These are phyloP conservation scores for Populus ilicifolia DNA, from an alignment of 345 rosid genomes.

Conservation along the genomic window DNA sequence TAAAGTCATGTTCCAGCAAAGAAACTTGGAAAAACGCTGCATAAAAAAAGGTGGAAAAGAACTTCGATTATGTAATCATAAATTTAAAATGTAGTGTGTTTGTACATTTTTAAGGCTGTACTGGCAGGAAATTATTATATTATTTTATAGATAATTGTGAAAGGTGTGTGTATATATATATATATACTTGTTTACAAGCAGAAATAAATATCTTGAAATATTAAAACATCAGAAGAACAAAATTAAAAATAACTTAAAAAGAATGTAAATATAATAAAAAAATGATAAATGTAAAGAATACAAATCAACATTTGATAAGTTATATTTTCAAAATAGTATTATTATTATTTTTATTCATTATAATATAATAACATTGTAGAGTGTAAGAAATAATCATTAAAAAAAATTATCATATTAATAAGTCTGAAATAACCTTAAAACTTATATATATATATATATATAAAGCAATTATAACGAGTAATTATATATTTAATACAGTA, in stretches of 20 bases:
- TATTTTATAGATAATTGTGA: not conserved
- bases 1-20: not conserved
- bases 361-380: no score
- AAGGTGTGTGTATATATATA: not conserved
- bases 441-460: no score
- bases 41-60: no score
- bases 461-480: accelerated
- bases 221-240: no score
- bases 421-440: not conserved
- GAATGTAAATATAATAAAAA: no score
- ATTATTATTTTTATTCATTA: no score
- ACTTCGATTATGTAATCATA: no score
- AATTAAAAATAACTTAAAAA: no score
- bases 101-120: no score
- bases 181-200: not conserved
- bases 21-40: no score
- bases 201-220: no score
- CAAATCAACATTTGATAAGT: not conserved
- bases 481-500: not conserved
- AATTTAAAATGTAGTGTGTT: no score
- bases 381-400: not conserved
- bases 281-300: not conserved
- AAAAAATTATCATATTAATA: not conserved
- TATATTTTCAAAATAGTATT: not conserved
- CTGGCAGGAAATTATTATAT: not conserved